Evolutionary conservation across 257 asterid genomes (phyloP).

Genomic region (Knoxia roxburghii): DNA sequence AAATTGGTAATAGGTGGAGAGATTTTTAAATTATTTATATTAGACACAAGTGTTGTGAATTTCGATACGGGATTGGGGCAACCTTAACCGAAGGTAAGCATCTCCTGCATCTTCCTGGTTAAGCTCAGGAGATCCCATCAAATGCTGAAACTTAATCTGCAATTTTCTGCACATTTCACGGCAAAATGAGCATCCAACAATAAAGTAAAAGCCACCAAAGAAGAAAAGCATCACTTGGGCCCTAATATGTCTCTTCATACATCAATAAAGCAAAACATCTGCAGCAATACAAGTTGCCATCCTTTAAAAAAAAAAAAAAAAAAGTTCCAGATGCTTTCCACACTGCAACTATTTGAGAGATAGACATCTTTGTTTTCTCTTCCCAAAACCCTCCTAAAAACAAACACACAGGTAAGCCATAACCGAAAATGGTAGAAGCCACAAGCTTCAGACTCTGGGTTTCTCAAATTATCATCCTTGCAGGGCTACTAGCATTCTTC

Average conservation of each 20-base stretch:
- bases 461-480: background rate
- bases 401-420: too few relatives aligned
- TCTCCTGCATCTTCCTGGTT: too few relatives aligned
- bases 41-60: too few relatives aligned
- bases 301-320: too few relatives aligned
- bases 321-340: constrained; percentile 3
- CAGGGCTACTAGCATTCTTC: constrained; percentile 13
- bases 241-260: background rate
- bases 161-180: too few relatives aligned
- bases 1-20: too few relatives aligned
- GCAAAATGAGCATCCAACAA: background rate
- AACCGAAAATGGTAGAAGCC: constrained; percentile 3
- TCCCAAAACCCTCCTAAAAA: background rate
- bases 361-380: background rate
- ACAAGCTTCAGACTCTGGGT: constrained; percentile 8
- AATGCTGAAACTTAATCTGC: too few relatives aligned
- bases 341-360: background rate
- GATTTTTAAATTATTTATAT: too few relatives aligned
- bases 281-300: background rate
- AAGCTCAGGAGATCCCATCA: too few relatives aligned
- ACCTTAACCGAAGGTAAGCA: too few relatives aligned
- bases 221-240: constrained; percentile 16
- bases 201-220: background rate
- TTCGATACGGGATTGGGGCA: too few relatives aligned
- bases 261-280: background rate